A percentile compares a stretch with the other conserved stretches of the same genome.
Evolutionary conservation across 768 basidiomycete species (phyloP).

Genomic region (Trametes meyenii): DNA sequence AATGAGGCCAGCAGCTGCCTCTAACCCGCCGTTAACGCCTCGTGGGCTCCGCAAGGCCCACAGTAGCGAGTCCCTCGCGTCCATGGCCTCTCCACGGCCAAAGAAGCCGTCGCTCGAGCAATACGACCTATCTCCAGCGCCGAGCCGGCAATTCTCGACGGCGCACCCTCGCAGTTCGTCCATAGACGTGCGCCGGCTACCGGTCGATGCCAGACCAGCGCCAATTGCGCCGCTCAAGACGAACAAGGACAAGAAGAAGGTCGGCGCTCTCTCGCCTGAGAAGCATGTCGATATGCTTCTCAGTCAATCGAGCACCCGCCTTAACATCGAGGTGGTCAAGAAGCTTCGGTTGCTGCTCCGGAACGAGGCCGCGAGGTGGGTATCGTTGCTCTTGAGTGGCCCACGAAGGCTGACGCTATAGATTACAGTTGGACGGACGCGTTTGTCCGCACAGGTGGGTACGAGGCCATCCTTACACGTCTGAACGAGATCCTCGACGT

Average conservation of each 20-base stretch:
- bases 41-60: slow-evolving; percentile 66
- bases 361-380: slow-evolving; percentile 87
- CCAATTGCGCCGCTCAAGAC: slow-evolving; percentile 32
- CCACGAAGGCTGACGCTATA: background rate
- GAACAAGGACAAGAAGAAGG: slow-evolving; percentile 54
- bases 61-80: slow-evolving; percentile 70
- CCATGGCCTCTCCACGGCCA: slow-evolving; percentile 45
- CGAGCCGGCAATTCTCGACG: slow-evolving; percentile 12
- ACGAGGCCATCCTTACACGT: slow-evolving; percentile 78
- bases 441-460: slow-evolving; percentile 84
- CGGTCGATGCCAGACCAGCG: slow-evolving; percentile 4
- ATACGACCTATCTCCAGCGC: slow-evolving; percentile 14
- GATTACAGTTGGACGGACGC: slow-evolving; percentile 81
- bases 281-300: slow-evolving; percentile 70
- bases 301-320: slow-evolving; percentile 66
- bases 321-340: slow-evolving; percentile 87
- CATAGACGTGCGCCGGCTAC: slow-evolving; percentile 47
- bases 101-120: slow-evolving; percentile 17
- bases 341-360: slow-evolving; percentile 84
- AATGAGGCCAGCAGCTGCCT: slow-evolving; percentile 34
- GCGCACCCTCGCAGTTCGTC: slow-evolving; percentile 54
- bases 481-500: slow-evolving; percentile 91
- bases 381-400: background rate
- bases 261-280: slow-evolving; percentile 49
- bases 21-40: slow-evolving; percentile 48